phyloP scores from a whole-genome alignment of 371 early-diverging fungal species.

The Sporodiniella umbellata region DNA sequence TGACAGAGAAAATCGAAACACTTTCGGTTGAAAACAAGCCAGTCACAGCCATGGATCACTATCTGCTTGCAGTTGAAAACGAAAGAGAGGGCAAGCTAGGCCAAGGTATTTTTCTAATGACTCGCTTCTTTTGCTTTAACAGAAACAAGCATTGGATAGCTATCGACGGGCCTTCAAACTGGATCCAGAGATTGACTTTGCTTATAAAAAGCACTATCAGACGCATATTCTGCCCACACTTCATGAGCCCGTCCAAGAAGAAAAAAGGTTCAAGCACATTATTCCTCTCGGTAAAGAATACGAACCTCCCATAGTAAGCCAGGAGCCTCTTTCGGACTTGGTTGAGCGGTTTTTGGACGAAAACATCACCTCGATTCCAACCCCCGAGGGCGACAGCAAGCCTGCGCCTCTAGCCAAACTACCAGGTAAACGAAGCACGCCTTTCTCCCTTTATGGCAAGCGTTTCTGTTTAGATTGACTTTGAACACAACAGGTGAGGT shows the following conservation, averaged over 20 bases:
- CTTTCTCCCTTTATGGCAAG: too few species aligned
- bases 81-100: conserved; percentile 52
- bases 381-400: conserved; percentile 37
- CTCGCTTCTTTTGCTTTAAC: background rate
- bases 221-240: conserved; percentile 20
- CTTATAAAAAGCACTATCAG: conserved; percentile 39
- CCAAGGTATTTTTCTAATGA: conserved; percentile 28
- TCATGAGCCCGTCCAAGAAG: conserved; percentile 1
- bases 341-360: conserved; percentile 23
- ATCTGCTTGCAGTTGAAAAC: conserved; percentile 42
- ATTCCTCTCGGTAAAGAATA: conserved; percentile 41
- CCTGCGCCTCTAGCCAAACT: conserved; percentile 36
- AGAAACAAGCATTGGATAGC: conserved; percentile 36
- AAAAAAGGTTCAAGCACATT: conserved; percentile 30
- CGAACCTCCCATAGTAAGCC: conserved; percentile 19
- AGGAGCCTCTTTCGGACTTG: conserved; percentile 29
- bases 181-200: conserved; percentile 45
- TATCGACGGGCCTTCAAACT: conserved; percentile 55
- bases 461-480: background rate
- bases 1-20: conserved; percentile 10
- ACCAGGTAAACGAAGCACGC: conserved; percentile 24
- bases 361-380: conserved; percentile 25
- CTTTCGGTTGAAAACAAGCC: conserved; percentile 2
- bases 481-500: conserved; percentile 24
- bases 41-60: conserved; percentile 43